A percentile compares a stretch with the other conserved stretches of the same genome.
These are phyloP conservation scores for Monosporozyma unispora DNA, from an alignment of 805 yeast species.

Conservation along the genomic window DNA sequence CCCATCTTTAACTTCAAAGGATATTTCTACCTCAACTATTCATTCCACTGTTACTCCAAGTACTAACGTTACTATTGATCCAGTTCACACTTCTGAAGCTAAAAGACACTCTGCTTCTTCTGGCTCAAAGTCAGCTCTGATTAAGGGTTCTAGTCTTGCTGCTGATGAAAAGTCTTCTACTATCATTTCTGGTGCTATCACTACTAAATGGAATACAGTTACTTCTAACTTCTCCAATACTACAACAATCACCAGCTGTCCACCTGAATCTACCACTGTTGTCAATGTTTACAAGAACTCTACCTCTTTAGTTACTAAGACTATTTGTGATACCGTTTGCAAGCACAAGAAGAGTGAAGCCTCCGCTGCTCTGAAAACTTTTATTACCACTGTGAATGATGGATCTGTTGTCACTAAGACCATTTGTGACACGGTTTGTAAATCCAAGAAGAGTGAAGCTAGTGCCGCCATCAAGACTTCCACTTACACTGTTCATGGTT, in stretches of 20 bases:
- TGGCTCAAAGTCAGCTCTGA: not conserved
- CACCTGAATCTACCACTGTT: not conserved
- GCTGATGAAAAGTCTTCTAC: slow-evolving; percentile 7
- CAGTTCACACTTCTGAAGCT: slow-evolving; percentile 5
- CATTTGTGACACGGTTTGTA: slow-evolving; percentile 6
- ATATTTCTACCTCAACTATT: not conserved
- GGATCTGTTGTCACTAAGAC: slow-evolving; percentile 4
- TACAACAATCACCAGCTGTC: not conserved
- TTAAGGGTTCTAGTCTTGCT: slow-evolving; percentile 2
- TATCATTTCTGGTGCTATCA: not conserved
- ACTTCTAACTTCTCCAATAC: not conserved
- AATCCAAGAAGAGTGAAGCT: slow-evolving; percentile 5
- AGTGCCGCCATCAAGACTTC: not conserved
- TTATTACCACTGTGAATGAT: not conserved
- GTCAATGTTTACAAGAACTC: not conserved
- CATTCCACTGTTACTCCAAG: slow-evolving; percentile 3
- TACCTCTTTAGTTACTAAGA: slow-evolving; percentile 3
- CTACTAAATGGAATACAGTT: not conserved
- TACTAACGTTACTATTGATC: slow-evolving; percentile 10
- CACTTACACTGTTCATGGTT: not conserved
- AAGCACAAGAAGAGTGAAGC: slow-evolving; percentile 6
- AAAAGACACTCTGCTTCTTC: slow-evolving; percentile 1
- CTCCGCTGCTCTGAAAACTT: slow-evolving; percentile 2
- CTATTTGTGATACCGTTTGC: slow-evolving; percentile 12
- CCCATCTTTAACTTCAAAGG: not conserved